phyloP scores from a whole-genome alignment of 208 protist species.

The Acanthamoeba castellanii region DNA sequence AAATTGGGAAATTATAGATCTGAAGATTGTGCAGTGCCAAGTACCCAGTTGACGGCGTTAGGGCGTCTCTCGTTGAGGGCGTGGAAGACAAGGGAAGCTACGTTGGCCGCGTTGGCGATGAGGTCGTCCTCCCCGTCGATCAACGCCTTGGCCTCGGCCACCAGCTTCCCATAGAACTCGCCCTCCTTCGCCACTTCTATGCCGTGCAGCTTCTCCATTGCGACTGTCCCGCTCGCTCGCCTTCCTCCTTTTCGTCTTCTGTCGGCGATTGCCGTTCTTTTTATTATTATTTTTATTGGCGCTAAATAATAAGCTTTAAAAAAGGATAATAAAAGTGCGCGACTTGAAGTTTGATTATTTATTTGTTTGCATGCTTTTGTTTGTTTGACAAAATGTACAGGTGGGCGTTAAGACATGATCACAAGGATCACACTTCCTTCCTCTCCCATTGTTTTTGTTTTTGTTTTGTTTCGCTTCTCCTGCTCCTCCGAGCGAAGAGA shows the following conservation, averaged over 20 bases:
- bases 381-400: slow-evolving; percentile 23
- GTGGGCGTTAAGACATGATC: neutral
- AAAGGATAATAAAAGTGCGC: too few species aligned
- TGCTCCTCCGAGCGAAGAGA: too few species aligned
- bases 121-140: slow-evolving; percentile 51
- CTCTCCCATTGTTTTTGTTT: neutral
- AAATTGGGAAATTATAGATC: neutral
- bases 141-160: slow-evolving; percentile 14
- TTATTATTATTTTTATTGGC: too few species aligned
- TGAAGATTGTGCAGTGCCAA: neutral
- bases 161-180: slow-evolving; percentile 48
- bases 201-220: slow-evolving; percentile 62
- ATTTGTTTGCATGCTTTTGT: neutral
- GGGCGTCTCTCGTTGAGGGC: slow-evolving; percentile 30
- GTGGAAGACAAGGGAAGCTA: slow-evolving; percentile 72
- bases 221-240: neutral
- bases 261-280: neutral
- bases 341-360: too few species aligned
- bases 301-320: too few species aligned
- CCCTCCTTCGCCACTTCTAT: neutral
- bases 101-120: slow-evolving; percentile 69
- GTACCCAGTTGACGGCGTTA: slow-evolving; percentile 59
- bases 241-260: neutral
- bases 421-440: neutral
- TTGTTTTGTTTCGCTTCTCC: too few species aligned